phyloP scores from a whole-genome alignment of 2,329 filamentous ascomycete genomes.

The Arthrobotrys sinensis region DNA sequence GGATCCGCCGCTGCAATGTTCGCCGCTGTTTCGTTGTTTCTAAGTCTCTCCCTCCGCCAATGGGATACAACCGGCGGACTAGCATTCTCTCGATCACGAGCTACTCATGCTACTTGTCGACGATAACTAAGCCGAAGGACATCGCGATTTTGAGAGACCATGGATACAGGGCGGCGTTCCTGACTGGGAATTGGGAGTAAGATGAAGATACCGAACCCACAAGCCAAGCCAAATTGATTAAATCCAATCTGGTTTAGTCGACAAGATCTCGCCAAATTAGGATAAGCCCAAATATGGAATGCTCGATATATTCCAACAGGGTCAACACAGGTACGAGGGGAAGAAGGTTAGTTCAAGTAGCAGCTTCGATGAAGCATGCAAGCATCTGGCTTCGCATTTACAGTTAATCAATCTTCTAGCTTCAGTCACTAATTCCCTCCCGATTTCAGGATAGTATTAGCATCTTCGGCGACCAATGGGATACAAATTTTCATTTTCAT shows the following conservation, averaged over 20 bases:
- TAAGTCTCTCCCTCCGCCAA: conserved; percentile 1
- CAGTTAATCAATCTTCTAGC: no score
- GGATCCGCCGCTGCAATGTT: conserved; percentile 29
- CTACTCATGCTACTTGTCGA: background rate
- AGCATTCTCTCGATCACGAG: conserved; percentile 21
- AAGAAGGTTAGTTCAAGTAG: no score
- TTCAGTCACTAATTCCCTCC: no score
- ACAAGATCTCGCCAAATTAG: background rate
- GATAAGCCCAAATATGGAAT: conserved; percentile 29
- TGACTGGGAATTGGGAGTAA: background rate
- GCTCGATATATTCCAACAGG: background rate
- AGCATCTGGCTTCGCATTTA: no score
- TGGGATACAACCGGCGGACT: conserved; percentile 2
- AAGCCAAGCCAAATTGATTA: conserved; percentile 9
- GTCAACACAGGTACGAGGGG: background rate
- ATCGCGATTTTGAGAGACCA: background rate
- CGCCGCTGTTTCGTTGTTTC: conserved; percentile 22
- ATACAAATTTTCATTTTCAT: no score
- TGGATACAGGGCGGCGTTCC: background rate
- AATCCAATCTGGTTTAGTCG: background rate
- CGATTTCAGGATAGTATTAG: no score
- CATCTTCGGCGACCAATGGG: no score
- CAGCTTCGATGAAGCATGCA: no score
- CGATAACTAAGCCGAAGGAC: background rate
- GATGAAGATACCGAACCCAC: background rate